phyloP scores from a whole-genome alignment of 2,329 filamentous ascomycete genomes.

The Teratosphaeria destructans region DNA sequence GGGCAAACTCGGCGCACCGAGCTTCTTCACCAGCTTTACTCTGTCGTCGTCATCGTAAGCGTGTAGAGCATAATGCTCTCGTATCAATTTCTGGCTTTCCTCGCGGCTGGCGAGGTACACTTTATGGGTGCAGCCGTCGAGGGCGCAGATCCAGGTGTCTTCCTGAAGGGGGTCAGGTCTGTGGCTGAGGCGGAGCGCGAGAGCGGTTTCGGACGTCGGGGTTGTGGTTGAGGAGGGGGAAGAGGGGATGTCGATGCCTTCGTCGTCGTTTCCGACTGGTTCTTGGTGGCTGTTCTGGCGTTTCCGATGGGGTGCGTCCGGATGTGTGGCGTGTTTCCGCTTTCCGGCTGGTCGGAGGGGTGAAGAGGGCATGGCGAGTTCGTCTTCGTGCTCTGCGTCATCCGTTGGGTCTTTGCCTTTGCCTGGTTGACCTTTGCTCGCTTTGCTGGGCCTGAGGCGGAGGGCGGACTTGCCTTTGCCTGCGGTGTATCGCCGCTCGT shows the following conservation, averaged over 20 bases:
- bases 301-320: conserved; percentile 7
- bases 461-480: conserved; percentile 25
- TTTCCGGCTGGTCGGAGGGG: not conserved
- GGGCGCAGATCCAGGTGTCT: conserved; percentile 56
- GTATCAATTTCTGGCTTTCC: conserved; percentile 47
- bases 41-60: conserved; percentile 44
- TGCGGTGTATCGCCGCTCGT: conserved; percentile 9
- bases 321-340: conserved; percentile 4
- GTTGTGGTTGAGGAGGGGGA: conserved; percentile 11
- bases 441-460: conserved; percentile 23
- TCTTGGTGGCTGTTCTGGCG: conserved; percentile 10
- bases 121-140: conserved; percentile 53
- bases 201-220: not conserved
- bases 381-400: not conserved
- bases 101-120: conserved; percentile 52
- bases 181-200: conserved; percentile 6
- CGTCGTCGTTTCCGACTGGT: conserved; percentile 13
- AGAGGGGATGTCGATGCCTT: conserved; percentile 25
- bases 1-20: conserved; percentile 39
- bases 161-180: conserved; percentile 19
- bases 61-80: conserved; percentile 52
- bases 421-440: conserved; percentile 12
- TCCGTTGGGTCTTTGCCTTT: conserved; percentile 15
- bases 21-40: conserved; percentile 45
- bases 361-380: not conserved